A percentile compares a stretch with the other conserved stretches of the same genome.
These are phyloP conservation scores for Avena insularis DNA, from an alignment of 176 grass and related monocot genomes.

Conservation along the genomic window DNA sequence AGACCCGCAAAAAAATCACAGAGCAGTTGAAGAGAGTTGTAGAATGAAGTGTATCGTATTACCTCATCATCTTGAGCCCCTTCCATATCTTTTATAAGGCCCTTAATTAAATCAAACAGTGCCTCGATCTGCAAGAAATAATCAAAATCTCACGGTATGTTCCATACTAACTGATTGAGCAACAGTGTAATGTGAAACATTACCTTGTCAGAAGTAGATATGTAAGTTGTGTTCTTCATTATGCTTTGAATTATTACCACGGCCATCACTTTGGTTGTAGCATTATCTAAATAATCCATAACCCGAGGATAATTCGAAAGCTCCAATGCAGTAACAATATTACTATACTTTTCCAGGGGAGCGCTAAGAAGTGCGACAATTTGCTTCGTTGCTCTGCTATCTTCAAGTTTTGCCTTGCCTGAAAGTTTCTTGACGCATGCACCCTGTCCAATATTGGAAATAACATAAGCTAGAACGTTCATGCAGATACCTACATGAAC, in stretches of 20 bases:
- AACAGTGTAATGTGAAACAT: constrained; percentile 37
- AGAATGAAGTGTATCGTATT: constrained; percentile 31
- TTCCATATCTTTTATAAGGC: constrained; percentile 94
- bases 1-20: constrained; percentile 16
- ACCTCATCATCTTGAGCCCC: constrained; percentile 88
- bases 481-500: neutral
- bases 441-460: constrained; percentile 65
- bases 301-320: constrained; percentile 98
- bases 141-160: constrained; percentile 15
- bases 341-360: constrained; percentile 97
- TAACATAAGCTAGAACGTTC: constrained; percentile 37
- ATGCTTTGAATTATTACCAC: constrained; percentile 99
- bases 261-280: constrained; percentile 98
- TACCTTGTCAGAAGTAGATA: constrained; percentile 97
- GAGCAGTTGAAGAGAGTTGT: constrained; percentile 21
- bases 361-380: constrained; percentile 99
- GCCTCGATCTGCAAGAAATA: constrained; percentile 80
- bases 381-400: constrained; percentile 94
- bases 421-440: constrained; percentile 99
- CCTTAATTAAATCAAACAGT: constrained; percentile 94
- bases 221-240: constrained; percentile 94
- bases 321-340: constrained; percentile 94
- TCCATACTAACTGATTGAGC: constrained; percentile 1
- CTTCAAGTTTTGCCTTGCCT: constrained; percentile 91
- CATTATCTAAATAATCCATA: constrained; percentile 98